These are phyloP conservation scores for Eleusine coracana DNA, from an alignment of 176 grass and related monocot genomes.

Conservation along the genomic window DNA sequence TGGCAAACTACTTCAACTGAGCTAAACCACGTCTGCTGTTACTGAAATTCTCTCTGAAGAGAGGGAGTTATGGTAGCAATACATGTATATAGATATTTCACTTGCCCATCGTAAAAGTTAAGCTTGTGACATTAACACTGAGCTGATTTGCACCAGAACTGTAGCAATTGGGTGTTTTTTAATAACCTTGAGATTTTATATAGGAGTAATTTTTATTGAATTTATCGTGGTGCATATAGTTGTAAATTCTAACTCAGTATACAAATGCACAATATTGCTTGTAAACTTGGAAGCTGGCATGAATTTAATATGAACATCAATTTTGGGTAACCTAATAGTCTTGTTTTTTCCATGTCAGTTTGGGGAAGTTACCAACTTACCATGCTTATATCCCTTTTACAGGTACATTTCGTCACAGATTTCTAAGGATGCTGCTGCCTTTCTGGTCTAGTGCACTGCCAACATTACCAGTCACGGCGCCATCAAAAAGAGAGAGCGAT, in stretches of 20 bases:
- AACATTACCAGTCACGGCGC: slow-evolving; percentile 83
- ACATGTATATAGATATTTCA: not conserved
- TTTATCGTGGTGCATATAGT: not conserved
- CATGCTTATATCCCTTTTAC: slow-evolving; percentile 42
- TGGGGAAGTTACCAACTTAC: slow-evolving; percentile 24
- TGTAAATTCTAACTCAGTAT: not conserved
- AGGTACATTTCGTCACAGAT: slow-evolving; percentile 86
- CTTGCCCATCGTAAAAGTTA: not conserved
- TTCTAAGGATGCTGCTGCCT: slow-evolving; percentile 94
- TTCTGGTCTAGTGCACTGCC: slow-evolving; percentile 94
- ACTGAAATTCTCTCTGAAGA: not conserved
- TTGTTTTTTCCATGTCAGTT: slow-evolving; percentile 18
- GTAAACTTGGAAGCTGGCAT: slow-evolving; percentile 17
- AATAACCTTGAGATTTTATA: not conserved
- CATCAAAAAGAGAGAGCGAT: slow-evolving; percentile 75
- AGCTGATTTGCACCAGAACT: not conserved
- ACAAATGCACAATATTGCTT: not conserved
- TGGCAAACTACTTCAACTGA: not conserved
- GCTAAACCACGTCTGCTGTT: not conserved
- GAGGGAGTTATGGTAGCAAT: not conserved
- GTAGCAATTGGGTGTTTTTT: not conserved
- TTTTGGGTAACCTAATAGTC: slow-evolving; percentile 1
- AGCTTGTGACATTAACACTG: not conserved
- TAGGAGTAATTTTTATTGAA: not conserved
- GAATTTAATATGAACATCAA: not conserved